Percentiles rank a stretch among this genome's conserved stretches.
phyloP scores from a whole-genome alignment of 2,329 filamentous ascomycete species.

The Sarocladium strictum region DNA sequence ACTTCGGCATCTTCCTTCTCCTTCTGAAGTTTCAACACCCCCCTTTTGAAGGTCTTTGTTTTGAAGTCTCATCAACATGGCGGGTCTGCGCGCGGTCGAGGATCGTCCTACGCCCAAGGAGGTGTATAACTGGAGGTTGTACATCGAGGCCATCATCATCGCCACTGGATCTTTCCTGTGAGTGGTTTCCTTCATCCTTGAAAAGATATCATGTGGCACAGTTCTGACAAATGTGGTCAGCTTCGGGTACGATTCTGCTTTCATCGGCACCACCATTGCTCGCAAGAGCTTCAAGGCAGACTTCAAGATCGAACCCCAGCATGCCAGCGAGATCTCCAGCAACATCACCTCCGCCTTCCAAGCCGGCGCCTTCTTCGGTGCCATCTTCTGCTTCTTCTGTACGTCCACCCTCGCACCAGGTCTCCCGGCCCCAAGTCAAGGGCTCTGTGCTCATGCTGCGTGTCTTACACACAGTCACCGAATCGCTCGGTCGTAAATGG shows the following conservation, averaged over 20 bases:
- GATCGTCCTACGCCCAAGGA: slow-evolving; percentile 49
- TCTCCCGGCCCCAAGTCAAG: not conserved
- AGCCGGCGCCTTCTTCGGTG: slow-evolving; percentile 48
- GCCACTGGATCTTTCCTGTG: slow-evolving; percentile 39
- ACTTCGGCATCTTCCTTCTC: no score
- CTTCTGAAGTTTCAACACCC: no score
- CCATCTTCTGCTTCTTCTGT: slow-evolving; percentile 39
- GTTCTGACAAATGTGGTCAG: slow-evolving; percentile 18
- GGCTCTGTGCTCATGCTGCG: not conserved
- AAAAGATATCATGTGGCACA: not conserved
- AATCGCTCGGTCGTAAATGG: slow-evolving; percentile 43
- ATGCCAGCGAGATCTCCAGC: slow-evolving; percentile 26
- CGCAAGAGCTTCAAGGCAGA: slow-evolving; percentile 40
- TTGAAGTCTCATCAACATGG: slow-evolving; percentile 26
- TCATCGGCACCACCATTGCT: slow-evolving; percentile 48
- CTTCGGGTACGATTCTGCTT: slow-evolving; percentile 48
- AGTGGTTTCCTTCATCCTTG: slow-evolving; percentile 14
- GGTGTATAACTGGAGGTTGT: slow-evolving; percentile 48
- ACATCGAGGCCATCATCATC: slow-evolving; percentile 40
- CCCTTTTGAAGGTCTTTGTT: no score
- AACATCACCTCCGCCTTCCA: slow-evolving; percentile 43
- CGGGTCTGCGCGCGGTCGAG: slow-evolving; percentile 40
- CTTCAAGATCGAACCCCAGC: slow-evolving; percentile 23
- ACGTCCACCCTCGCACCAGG: slow-evolving; percentile 12
- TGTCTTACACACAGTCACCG: slow-evolving; percentile 31